Evolutionary conservation across 306 rosid genomes (phyloP).

Genomic region (Arachis stenosperma): DNA sequence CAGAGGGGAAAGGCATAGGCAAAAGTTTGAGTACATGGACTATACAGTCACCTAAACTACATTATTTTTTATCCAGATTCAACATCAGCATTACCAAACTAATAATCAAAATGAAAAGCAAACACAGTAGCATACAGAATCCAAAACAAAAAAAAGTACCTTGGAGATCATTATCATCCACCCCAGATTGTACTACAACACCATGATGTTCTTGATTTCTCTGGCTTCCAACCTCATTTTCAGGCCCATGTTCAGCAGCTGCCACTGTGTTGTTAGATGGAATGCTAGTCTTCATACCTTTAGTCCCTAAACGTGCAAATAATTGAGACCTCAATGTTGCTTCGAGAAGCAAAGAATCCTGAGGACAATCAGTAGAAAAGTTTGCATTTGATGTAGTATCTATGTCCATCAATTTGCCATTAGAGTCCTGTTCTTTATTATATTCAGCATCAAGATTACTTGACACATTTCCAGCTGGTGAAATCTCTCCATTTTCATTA

Average conservation of each 20-base stretch:
- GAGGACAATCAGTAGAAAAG: slow-evolving; percentile 41
- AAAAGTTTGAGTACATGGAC: background rate
- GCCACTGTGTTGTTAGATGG: slow-evolving; percentile 47
- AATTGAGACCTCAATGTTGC: slow-evolving; percentile 79
- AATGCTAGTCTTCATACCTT: slow-evolving; percentile 45
- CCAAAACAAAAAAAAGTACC: slow-evolving; percentile 47
- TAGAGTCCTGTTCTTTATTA: slow-evolving; percentile 41
- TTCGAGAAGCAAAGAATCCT: slow-evolving; percentile 85
- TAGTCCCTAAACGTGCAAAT: slow-evolving; percentile 69
- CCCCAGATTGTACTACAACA: slow-evolving; percentile 37
- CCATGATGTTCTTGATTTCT: slow-evolving; percentile 36
- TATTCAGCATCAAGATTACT: slow-evolving; percentile 45
- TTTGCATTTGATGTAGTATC: slow-evolving; percentile 46
- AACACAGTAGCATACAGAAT: slow-evolving; percentile 29
- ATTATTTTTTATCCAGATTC: slow-evolving; percentile 9
- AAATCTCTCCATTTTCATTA: slow-evolving; percentile 74
- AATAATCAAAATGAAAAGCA: background rate
- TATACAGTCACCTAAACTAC: slow-evolving; percentile 15
- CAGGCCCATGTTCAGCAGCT: slow-evolving; percentile 55
- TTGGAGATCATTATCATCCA: slow-evolving; percentile 45
- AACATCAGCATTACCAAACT: slow-evolving; percentile 21
- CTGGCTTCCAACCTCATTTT: slow-evolving; percentile 58
- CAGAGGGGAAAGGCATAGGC: background rate
- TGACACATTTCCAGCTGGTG: slow-evolving; percentile 58
- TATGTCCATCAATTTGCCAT: slow-evolving; percentile 42